phyloP scores from a whole-genome alignment of 441 rosid species.

The Macaranga tanarius region DNA sequence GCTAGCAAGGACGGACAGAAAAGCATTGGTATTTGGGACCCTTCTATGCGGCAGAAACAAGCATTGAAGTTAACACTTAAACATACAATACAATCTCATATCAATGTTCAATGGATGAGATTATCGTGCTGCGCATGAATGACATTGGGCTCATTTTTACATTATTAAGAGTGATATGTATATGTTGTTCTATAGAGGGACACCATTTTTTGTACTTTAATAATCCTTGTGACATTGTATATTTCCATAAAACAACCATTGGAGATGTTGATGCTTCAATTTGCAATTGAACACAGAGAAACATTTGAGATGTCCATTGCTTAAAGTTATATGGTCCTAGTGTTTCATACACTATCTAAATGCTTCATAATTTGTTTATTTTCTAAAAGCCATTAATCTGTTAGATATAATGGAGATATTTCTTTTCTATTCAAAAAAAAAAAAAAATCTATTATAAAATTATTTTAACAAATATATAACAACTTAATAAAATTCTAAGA shows the following conservation, averaged over 20 bases:
- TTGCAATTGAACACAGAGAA: not conserved
- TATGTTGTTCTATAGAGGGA: constrained; percentile 14
- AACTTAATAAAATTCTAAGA: no score
- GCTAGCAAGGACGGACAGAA: constrained; percentile 27
- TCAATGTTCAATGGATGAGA: constrained; percentile 57
- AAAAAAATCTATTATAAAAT: no score
- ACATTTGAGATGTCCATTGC: not conserved
- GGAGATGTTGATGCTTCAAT: not conserved
- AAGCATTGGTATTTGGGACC: constrained; percentile 37
- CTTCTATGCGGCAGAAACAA: not conserved
- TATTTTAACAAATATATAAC: no score
- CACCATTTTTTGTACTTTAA: not conserved
- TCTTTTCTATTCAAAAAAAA: no score
- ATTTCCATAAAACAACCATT: not conserved
- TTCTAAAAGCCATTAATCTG: no score
- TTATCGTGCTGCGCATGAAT: constrained; percentile 43
- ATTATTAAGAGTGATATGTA: constrained; percentile 26
- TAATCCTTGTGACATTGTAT: not conserved
- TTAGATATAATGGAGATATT: no score
- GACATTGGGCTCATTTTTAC: constrained; percentile 27
- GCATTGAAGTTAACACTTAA: constrained; percentile 1
- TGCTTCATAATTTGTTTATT: no score
- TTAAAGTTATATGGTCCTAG: not conserved
- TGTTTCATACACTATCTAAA: not conserved
- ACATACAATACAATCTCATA: constrained; percentile 18